Evolutionary conservation across 2,329 filamentous ascomycete genomes (phyloP).

Genomic region (Aspergillus fructus): DNA sequence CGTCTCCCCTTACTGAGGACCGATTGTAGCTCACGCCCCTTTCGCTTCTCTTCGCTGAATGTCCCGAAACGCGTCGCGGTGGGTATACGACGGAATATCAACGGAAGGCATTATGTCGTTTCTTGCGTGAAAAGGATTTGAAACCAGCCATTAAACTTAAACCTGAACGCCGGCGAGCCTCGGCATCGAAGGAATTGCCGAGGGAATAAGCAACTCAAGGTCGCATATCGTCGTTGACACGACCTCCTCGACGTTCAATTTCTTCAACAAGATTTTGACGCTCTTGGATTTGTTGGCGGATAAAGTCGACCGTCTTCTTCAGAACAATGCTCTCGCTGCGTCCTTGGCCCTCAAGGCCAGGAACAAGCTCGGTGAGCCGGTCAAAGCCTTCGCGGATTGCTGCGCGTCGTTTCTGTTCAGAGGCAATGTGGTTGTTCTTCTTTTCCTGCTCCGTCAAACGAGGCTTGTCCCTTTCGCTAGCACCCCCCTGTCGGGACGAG

Average conservation of each 20-base stretch:
- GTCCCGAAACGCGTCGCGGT: neutral
- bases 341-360: conserved; percentile 77
- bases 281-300: conserved; percentile 60
- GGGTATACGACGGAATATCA: neutral
- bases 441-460: conserved; percentile 69
- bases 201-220: conserved; percentile 2
- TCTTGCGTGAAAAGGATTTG: neutral
- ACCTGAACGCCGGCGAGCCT: conserved; percentile 3
- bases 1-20: neutral
- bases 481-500: conserved; percentile 27
- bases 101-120: neutral
- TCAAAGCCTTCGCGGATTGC: conserved; percentile 85
- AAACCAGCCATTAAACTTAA: conserved; percentile 7
- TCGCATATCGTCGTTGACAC: conserved; percentile 47
- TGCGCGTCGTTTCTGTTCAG: conserved; percentile 63
- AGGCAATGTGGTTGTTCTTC: conserved; percentile 72
- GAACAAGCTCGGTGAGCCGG: conserved; percentile 74
- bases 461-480: conserved; percentile 53
- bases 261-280: conserved; percentile 58
- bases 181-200: neutral
- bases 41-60: neutral
- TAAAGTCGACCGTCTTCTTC: conserved; percentile 66
- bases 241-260: conserved; percentile 60
- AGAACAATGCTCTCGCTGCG: conserved; percentile 85
- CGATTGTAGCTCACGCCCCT: neutral